phyloP scores from a whole-genome alignment of 139 green algal genomes.

The Haematococcus lacustris region DNA sequence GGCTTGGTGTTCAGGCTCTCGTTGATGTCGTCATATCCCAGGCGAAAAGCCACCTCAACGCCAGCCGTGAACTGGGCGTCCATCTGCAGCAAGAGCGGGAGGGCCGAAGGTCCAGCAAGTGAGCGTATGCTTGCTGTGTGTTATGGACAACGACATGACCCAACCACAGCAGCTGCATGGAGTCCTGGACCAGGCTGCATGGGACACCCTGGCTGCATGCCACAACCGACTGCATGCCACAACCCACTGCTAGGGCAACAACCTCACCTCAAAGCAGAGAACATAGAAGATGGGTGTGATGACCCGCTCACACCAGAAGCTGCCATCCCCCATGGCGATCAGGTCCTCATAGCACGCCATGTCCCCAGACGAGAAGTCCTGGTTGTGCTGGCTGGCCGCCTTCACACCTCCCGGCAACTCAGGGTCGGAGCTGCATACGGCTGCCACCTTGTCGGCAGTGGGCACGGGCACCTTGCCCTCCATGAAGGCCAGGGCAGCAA shows the following conservation, averaged over 20 bases:
- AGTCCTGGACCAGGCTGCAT: no score
- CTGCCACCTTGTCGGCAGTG: not conserved
- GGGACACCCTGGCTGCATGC: no score
- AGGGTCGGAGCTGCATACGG: not conserved
- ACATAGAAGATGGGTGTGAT: slow-evolving; percentile 45
- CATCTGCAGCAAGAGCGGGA: not conserved
- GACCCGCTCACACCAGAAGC: slow-evolving; percentile 35
- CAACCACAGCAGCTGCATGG: no score
- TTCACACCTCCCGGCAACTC: not conserved
- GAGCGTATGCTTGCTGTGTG: no score
- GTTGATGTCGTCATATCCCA: slow-evolving; percentile 74
- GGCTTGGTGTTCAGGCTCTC: slow-evolving; percentile 41
- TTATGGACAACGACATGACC: no score
- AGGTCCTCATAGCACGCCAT: slow-evolving; percentile 13
- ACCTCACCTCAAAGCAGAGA: slow-evolving; percentile 34
- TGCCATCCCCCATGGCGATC: slow-evolving; percentile 31
- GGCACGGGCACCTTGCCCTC: slow-evolving; percentile 3
- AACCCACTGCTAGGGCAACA: no score
- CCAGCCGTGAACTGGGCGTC: slow-evolving; percentile 15
- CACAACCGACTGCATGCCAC: no score
- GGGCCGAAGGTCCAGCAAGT: no score
- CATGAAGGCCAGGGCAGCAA: not conserved
- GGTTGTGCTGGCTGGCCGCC: not conserved
- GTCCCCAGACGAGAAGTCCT: not conserved
- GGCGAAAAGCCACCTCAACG: slow-evolving; percentile 30